phyloP scores from a whole-genome alignment of 2,329 filamentous ascomycete genomes.

The Bisporella sp. region DNA sequence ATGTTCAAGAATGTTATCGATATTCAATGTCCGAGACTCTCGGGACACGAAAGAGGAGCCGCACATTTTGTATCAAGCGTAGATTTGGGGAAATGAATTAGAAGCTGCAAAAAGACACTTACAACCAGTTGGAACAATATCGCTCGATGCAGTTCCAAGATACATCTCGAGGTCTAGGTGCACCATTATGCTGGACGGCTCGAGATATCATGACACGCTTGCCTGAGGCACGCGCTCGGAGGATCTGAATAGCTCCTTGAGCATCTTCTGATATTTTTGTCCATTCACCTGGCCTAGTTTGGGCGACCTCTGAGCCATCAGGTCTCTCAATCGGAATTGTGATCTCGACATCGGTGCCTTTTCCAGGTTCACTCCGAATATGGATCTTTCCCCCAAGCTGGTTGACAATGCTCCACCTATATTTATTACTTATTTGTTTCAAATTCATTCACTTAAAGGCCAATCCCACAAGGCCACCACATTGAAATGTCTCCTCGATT shows the following conservation, averaged over 20 bases:
- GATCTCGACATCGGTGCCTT: conserved; percentile 48
- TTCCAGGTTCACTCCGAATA: conserved; percentile 44
- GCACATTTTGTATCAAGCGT: no score
- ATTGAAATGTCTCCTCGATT: conserved; percentile 42
- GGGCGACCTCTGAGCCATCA: not conserved
- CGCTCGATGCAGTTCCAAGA: conserved; percentile 19
- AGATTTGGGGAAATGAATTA: no score
- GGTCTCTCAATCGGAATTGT: conserved; percentile 30
- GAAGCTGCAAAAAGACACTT: no score
- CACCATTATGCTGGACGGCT: not conserved
- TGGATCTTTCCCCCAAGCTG: conserved; percentile 53
- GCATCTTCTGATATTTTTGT: conserved; percentile 5
- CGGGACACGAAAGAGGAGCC: no score
- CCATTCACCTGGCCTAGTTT: not conserved
- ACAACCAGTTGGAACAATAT: conserved; percentile 21
- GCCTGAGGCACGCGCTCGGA: conserved; percentile 10
- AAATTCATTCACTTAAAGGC: not conserved
- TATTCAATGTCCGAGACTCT: no score
- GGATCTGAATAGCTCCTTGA: conserved; percentile 10
- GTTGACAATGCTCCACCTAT: conserved; percentile 40
- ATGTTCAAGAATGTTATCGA: no score
- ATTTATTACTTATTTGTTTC: not conserved
- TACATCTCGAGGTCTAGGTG: conserved; percentile 4
- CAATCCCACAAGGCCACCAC: not conserved
- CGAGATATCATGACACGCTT: conserved; percentile 14